Base-by-base conservation (phyloP, 345 rosid genomes). In the Citrus glauca region DNA sequence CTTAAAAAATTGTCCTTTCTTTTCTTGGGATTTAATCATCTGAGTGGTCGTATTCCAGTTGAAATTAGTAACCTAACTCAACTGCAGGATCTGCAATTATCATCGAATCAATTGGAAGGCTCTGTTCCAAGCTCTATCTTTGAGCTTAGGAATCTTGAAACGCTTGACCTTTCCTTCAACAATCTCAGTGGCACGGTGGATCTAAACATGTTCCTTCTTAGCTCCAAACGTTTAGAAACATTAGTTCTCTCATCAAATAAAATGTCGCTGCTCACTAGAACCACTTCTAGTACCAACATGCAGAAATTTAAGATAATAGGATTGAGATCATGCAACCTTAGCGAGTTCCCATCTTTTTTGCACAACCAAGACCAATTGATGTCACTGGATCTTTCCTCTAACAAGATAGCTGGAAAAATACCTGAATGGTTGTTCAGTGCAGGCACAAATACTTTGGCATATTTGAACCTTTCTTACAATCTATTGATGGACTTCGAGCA, bases 231-330 rank as follows among this genome's bases (percentile, higher is more conserved):
- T n/a, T 48, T 85, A n/a, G 1, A 0, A 1, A 1, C 0, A 0
- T 66, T 85, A 7, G 0, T 19, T 1, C n/a, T 85, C 14, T 82
- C 83, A 1, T 25, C 13, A 2, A 82, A 79, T 76, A 66, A 69
- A 17, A 13, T 82, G 0, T 45, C 56, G 0, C 9, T 78, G 59
- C 3, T 78, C 56, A 48, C 33, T 2, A 40, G 56, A 24, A 16
- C 45, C 13, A 40, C 33, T 48, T 3, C 55, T 13, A 48, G 19
- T 4, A 13, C 17, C 19, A 48, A 48, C 1, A 48, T 0, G 5
- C 4, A 1, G 4, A 48, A 48, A 48, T 4, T 48, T 16, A 0
- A 0, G 2, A 14, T 48, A 0, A 11, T 48, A 48, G 64, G 64
- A 22, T 24, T 75, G 22, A 27, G 14, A 64, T 55, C 32, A 65